Conservation (phyloP, 2,329 filamentous ascomycete species). For the Emergomyces africanus region DNA sequence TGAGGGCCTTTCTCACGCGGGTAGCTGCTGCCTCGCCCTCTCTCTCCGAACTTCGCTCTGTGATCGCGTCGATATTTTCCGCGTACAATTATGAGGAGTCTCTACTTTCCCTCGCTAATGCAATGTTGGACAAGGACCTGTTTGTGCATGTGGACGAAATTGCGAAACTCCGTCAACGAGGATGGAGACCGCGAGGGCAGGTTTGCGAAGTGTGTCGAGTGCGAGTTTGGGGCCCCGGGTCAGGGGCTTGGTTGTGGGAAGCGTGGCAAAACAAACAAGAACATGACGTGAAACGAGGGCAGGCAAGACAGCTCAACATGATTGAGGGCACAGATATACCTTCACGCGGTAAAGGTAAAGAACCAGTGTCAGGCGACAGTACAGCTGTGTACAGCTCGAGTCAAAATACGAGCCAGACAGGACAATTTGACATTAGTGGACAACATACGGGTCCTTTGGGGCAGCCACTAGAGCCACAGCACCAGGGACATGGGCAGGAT, state of each 20-base stretch:
- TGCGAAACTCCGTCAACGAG: slow-evolving; percentile 61
- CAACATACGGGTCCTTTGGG: neutral
- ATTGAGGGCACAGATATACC: slow-evolving; percentile 15
- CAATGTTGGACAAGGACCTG: slow-evolving; percentile 74
- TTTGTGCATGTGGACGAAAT: slow-evolving; percentile 72
- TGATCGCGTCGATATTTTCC: slow-evolving; percentile 80
- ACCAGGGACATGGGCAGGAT: slow-evolving; percentile 5
- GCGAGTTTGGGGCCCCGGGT: slow-evolving; percentile 79
- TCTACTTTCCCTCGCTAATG: slow-evolving; percentile 71
- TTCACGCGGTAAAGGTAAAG: slow-evolving; percentile 29
- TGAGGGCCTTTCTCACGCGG: slow-evolving; percentile 75
- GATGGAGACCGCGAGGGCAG: slow-evolving; percentile 79
- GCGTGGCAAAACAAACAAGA: slow-evolving; percentile 57
- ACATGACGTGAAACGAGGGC: slow-evolving; percentile 19
- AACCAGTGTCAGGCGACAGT: slow-evolving; percentile 2
- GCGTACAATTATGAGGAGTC: slow-evolving; percentile 94
- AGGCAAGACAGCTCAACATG: slow-evolving; percentile 18
- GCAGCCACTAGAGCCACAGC: slow-evolving; percentile 1
- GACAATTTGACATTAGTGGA: neutral
- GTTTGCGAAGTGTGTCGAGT: slow-evolving; percentile 76
- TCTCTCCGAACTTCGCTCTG: slow-evolving; percentile 70
- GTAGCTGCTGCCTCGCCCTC: slow-evolving; percentile 74
- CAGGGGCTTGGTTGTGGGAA: slow-evolving; percentile 63
- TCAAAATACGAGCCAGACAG: neutral
- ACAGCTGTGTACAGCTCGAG: neutral